Evolutionary conservation across 345 rosid species (phyloP).

Genomic region (Eucalyptus shirleyi): DNA sequence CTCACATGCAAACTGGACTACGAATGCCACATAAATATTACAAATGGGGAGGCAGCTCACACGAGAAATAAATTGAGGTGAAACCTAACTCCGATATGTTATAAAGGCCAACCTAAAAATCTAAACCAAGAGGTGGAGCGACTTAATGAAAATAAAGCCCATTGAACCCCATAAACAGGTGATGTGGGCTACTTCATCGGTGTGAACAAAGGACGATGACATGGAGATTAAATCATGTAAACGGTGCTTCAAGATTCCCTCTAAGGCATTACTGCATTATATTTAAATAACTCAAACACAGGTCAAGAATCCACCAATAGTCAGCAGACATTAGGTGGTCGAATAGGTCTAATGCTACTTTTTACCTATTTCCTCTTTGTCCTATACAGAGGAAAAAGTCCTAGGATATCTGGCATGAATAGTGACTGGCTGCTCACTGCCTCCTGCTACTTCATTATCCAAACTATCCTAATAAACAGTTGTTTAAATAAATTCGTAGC

Average conservation of each 20-base stretch:
- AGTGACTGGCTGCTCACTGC: not conserved
- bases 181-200: not conserved
- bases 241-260: not conserved
- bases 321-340: not conserved
- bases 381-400: not conserved
- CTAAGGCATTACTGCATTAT: not conserved
- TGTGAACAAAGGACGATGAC: not conserved
- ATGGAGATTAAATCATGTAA: not conserved
- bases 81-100: not conserved
- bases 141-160: not conserved
- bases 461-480: not conserved
- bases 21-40: not conserved
- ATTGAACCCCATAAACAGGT: not conserved
- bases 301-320: not conserved
- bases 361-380: not conserved
- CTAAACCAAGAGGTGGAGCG: not conserved
- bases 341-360: not conserved
- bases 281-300: not conserved
- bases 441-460: not conserved
- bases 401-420: not conserved
- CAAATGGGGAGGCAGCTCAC: not conserved
- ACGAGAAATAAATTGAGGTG: not conserved
- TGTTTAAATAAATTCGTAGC: not conserved
- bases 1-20: not conserved
- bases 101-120: not conserved